phyloP scores from a whole-genome alignment of 2,329 filamentous ascomycete species.

The Penicillium frequentans region DNA sequence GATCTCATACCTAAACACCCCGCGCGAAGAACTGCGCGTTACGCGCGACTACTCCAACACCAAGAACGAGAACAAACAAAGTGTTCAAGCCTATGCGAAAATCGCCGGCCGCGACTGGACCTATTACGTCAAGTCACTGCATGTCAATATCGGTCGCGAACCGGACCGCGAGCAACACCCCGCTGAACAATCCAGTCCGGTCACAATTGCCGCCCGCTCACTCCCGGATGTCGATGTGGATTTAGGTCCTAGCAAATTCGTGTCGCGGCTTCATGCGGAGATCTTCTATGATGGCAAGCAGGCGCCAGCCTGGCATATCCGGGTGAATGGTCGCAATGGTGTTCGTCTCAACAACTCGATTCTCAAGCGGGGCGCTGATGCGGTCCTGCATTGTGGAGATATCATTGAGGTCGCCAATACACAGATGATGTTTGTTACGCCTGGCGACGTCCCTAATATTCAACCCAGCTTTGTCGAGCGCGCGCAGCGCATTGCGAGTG shows the following conservation, averaged over 20 bases:
- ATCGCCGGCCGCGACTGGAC: conserved; percentile 54
- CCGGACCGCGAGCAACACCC: conserved; percentile 46
- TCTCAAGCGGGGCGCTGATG: conserved; percentile 66
- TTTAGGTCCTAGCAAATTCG: conserved; percentile 77
- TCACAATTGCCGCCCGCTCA: conserved; percentile 44
- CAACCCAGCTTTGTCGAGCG: conserved; percentile 69
- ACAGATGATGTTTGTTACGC: conserved; percentile 99
- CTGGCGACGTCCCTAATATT: conserved; percentile 69
- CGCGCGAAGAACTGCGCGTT: conserved; percentile 47
- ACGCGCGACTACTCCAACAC: conserved; percentile 47
- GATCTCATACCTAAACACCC: conserved; percentile 46
- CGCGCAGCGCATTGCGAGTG: conserved; percentile 51
- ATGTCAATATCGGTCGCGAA: conserved; percentile 51
- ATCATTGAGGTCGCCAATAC: conserved; percentile 89
- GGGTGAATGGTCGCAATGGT: conserved; percentile 88
- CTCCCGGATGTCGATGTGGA: conserved; percentile 74
- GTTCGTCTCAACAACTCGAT: conserved; percentile 76
- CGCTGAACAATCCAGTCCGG: conserved; percentile 49
- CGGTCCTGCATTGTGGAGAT: conserved; percentile 76
- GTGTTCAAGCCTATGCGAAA: conserved; percentile 52
- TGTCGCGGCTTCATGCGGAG: conserved; percentile 73
- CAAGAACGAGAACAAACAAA: conserved; percentile 46
- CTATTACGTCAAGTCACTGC: conserved; percentile 51
- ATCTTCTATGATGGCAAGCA: conserved; percentile 71
- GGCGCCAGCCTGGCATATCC: conserved; percentile 71